Conservation (phyloP, 805 yeast species). For the Pichia insulana region DNA sequence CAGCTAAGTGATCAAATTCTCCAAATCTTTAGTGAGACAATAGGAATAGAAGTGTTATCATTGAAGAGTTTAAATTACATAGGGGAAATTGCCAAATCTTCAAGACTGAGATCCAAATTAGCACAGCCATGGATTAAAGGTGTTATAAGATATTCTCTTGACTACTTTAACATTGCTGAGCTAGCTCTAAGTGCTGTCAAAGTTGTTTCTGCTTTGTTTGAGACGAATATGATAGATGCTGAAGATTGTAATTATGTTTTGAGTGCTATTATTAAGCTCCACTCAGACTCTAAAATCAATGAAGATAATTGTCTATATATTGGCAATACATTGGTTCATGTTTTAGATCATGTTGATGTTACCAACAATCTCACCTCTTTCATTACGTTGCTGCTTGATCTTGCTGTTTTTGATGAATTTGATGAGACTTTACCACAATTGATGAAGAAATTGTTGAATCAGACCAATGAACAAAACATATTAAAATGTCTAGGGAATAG, state of each 20-base stretch:
- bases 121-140: constrained; percentile 15
- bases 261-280: constrained; percentile 5
- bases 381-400: constrained; percentile 13
- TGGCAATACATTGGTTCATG: constrained; percentile 11
- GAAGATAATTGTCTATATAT: constrained; percentile 7
- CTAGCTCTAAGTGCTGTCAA: constrained; percentile 15
- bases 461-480: constrained; percentile 10
- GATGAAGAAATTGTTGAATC: constrained; percentile 13
- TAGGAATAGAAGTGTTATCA: constrained; percentile 25
- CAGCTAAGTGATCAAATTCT: constrained; percentile 7
- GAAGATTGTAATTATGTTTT: constrained; percentile 7
- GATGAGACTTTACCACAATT: constrained; percentile 17
- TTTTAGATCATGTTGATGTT: constrained; percentile 1
- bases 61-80: constrained; percentile 17
- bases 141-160: constrained; percentile 14
- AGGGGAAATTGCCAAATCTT: constrained; percentile 12
- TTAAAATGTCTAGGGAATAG: constrained; percentile 10
- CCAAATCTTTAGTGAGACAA: constrained; percentile 17
- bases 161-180: constrained; percentile 17
- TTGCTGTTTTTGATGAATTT: constrained; percentile 11
- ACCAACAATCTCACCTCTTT: background rate
- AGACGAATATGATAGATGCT: constrained; percentile 7
- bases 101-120: background rate
- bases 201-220: constrained; percentile 11
- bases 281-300: constrained; percentile 10